Base-by-base conservation (phyloP, 257 asterid genomes). In the Phtheirospermum japonicum region DNA sequence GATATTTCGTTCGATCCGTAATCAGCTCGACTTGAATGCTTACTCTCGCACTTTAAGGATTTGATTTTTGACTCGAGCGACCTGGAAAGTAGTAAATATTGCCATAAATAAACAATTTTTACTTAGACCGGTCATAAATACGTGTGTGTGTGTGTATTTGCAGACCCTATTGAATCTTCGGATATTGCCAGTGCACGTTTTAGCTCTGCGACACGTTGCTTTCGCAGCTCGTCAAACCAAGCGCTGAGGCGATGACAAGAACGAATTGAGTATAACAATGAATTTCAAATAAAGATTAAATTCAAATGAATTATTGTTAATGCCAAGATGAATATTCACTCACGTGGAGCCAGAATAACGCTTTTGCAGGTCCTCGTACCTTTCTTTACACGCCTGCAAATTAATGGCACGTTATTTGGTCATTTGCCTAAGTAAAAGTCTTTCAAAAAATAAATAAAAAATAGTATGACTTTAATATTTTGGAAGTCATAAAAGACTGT, bases 141-240 rank as follows among this genome's bases (percentile, higher is more conserved):
- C 18, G 12, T 13, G 5, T 45, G 9, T 12, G 4, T 45, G 19
- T 17, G 9, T 4, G 4, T 48, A 4, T 17, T 1, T n/a, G 83
- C 91, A 71, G 66, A 88, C 98, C 96, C 93, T 64, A 92, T 92
- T 30, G 95, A 83, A 68, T 77, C 84, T 64, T 82, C 97, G 50
- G 90, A 86, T 82, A 69, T 83, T 63, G 78, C 88, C 67, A 92
- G 77, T 63, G 81, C 91, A 70, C 66, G 78, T 74, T 79, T 89
- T 76, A 92, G 77, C 79, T 89, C 95, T 10, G 83, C 95, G 61
- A 92, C 78, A 65, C 97, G 87, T 48, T 73, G 74, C 75, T 85
- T 77, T 69, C 83, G 82, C 71, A 92, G 82, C 75, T 86, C 99
- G 56, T 92, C 96, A 66, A 81, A 89, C 96, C 90, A 86, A 70